Base-by-base conservation (phyloP, 2,329 filamentous ascomycete genomes). In the Acarospora socialis region DNA sequence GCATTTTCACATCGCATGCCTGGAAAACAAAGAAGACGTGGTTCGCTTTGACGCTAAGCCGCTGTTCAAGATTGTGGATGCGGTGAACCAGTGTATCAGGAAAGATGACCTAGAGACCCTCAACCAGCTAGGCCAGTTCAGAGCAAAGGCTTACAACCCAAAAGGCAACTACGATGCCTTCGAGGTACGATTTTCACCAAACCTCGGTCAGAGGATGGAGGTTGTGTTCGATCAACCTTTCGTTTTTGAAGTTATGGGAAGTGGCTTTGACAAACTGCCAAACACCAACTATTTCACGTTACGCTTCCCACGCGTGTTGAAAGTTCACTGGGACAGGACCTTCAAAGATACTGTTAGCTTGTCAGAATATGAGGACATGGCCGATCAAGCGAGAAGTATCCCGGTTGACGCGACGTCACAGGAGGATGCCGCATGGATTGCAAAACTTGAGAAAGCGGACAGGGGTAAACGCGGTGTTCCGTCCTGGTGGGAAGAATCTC, bases 171-270 rank as follows among this genome's bases (percentile, higher is more conserved):
- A 64, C 32, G 41, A 46, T 1, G 43, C 47, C 0, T 65, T 71
- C 26, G 42, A 52, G 1, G 44, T 78, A 6, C 55, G 61, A 10
- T 55, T 67, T 13, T 60, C 66, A 7, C 52, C 56, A 7, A 59
- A 62, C 0, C 42, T 65, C 2, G 54, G 61, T 4, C 47, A 54
- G 1, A 34, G 39, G 14, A 54, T 59, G 35, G 51, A 54, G 17
- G 46, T 52, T 3, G 53, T 76, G 1, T 92, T 92, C 50, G 67
- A 64, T 5, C 60, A 64, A 0, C 83, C 83, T 0, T 68, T 82
- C 13, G 72, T 93, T 0, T 80, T 84, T 34, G 86, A 92, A 43
- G 60, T 92, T 37, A 65, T 80, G 15, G 86, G 82, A 32, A 81
- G 81, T 39, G 76, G 77, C 1, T 93, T 84, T 43, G 78, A 83